Evolutionary conservation across 306 rosid species (phyloP).

Genomic region (Acacia melanoxylon): DNA sequence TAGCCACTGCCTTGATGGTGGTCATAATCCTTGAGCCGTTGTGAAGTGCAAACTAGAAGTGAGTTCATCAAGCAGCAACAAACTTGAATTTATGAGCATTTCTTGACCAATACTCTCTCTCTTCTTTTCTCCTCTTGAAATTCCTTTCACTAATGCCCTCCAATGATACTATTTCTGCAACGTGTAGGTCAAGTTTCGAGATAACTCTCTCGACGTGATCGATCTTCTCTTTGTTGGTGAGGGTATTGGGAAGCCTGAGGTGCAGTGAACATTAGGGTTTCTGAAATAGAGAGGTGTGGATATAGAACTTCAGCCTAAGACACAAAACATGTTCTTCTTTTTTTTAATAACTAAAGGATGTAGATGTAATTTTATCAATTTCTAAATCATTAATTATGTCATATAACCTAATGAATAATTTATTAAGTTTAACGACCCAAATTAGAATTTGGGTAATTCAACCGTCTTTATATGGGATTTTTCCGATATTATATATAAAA

Average conservation of each 20-base stretch:
- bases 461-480: no score
- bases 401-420: no score
- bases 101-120: constrained; percentile 88
- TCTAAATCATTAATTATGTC: no score
- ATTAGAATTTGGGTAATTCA: no score
- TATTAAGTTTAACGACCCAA: no score
- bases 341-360: no score
- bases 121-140: constrained; percentile 86
- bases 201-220: no score
- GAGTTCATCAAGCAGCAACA: constrained; percentile 74
- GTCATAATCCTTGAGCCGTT: constrained; percentile 70
- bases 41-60: constrained; percentile 90
- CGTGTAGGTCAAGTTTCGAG: no score
- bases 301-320: constrained; percentile 76
- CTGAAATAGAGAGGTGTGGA: constrained; percentile 74
- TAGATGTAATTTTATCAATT: no score
- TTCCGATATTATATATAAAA: no score
- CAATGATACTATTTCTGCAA: constrained; percentile 74
- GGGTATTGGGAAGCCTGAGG: constrained; percentile 65
- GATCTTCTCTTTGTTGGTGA: constrained; percentile 50
- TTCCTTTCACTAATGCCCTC: constrained; percentile 75
- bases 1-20: constrained; percentile 61
- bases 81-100: constrained; percentile 77
- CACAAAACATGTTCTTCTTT: constrained; percentile 74
- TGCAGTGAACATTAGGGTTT: constrained; percentile 80